Percentiles rank a stretch among this genome's conserved stretches.
phyloP scores from a whole-genome alignment of 163 green algal genomes.

The Coccomyxa subellipsoidea region DNA sequence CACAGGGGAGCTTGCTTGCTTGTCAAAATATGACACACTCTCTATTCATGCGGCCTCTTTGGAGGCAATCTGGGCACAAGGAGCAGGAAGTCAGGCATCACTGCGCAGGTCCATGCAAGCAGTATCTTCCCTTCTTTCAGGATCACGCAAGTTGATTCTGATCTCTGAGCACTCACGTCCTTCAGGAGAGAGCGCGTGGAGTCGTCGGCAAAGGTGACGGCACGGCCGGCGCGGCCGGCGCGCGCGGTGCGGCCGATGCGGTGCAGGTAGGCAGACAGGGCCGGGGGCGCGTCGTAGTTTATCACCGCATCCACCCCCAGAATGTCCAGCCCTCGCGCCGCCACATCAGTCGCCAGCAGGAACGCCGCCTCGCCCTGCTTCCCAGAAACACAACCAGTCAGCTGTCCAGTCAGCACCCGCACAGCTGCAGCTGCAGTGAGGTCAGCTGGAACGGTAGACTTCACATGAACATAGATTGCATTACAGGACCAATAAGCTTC shows the following conservation, averaged over 20 bases:
- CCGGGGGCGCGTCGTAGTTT: constrained; percentile 88
- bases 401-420: not conserved
- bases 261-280: constrained; percentile 77
- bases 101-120: too few relatives aligned
- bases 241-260: constrained; percentile 89
- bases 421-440: not conserved
- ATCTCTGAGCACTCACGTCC: constrained; percentile 61
- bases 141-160: too few relatives aligned
- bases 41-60: too few relatives aligned
- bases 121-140: too few relatives aligned
- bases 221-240: constrained; percentile 70
- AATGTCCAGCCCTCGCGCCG: constrained; percentile 97
- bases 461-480: too few relatives aligned
- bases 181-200: constrained; percentile 85
- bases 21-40: too few relatives aligned
- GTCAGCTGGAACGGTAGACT: not conserved
- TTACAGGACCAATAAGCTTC: too few relatives aligned
- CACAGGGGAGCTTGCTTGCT: too few relatives aligned
- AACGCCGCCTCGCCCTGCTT: constrained; percentile 71
- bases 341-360: constrained; percentile 96
- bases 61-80: too few relatives aligned
- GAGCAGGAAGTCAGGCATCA: too few relatives aligned
- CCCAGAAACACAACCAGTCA: constrained; percentile 3
- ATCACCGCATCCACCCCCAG: constrained; percentile 88
- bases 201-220: constrained; percentile 88